Evolutionary conservation across 805 yeast genomes (phyloP).

Genomic region (Kazachstania taianensis): DNA sequence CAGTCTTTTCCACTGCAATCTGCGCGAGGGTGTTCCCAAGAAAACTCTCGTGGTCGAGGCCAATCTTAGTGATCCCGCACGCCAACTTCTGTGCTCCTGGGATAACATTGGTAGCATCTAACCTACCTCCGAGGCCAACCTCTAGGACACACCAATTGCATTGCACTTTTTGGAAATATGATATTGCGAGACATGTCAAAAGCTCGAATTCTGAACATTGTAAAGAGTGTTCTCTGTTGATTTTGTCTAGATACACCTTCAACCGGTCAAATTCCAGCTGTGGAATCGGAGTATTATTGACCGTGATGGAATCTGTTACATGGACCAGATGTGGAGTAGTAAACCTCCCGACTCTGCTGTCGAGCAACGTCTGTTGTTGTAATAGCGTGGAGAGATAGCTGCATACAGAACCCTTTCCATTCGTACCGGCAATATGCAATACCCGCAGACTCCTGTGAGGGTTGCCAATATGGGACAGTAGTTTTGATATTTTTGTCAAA

Average conservation of each 20-base stretch:
- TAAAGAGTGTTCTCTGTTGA: slow-evolving; percentile 34
- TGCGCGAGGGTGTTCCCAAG: slow-evolving; percentile 55
- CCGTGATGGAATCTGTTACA: slow-evolving; percentile 64
- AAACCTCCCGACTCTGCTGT: slow-evolving; percentile 53
- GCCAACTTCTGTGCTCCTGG: slow-evolving; percentile 38
- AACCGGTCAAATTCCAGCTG: slow-evolving; percentile 35
- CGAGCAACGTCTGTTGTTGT: slow-evolving; percentile 31
- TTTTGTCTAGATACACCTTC: slow-evolving; percentile 32
- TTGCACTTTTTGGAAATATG: slow-evolving; percentile 48
- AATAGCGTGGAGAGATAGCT: slow-evolving; percentile 67
- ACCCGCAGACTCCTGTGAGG: slow-evolving; percentile 60
- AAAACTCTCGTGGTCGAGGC: slow-evolving; percentile 72
- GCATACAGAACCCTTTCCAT: slow-evolving; percentile 91
- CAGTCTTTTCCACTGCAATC: slow-evolving; percentile 78
- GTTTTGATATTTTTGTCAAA: slow-evolving; percentile 37
- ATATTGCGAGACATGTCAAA: slow-evolving; percentile 75
- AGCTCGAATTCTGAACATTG: slow-evolving; percentile 85
- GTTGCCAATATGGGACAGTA: slow-evolving; percentile 46
- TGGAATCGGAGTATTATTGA: slow-evolving; percentile 51
- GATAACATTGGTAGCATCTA: slow-evolving; percentile 81
- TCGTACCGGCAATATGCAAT: slow-evolving; percentile 92
- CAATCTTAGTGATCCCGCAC: slow-evolving; percentile 76
- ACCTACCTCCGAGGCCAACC: slow-evolving; percentile 86
- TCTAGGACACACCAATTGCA: slow-evolving; percentile 79
- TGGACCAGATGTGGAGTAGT: slow-evolving; percentile 79